Base-by-base conservation (phyloP, 495 filamentous ascomycete genomes). In the Tuber melanosporum region DNA sequence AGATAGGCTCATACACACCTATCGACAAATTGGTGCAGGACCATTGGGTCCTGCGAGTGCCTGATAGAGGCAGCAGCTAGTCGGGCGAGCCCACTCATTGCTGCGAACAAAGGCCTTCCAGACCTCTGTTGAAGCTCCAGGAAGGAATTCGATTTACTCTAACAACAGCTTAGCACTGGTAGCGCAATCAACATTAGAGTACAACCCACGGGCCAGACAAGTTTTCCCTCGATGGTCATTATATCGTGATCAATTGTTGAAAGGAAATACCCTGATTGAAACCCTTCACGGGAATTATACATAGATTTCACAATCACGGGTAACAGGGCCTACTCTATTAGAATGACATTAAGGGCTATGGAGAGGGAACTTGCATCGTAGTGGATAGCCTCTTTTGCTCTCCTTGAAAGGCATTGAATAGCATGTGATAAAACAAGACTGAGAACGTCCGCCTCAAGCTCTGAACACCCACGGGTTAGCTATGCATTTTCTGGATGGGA, bases 231-330 rank as follows among this genome's bases (percentile, higher is more conserved):
- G 2, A 85, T 85, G 81, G 91, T 87, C 43, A 88, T 86, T 73
- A 97, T 86, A 83, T 97, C 94, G 43, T 89, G 85, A 80, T 95
- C 91, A 74, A 97, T 91, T 0, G 89, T 87, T 5, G 88, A 90
- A 26, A 99, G 85, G 76, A 98, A 95, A 70, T 94, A 92, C 2
- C 92, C 95, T 47, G 91, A 89, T 75, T 94, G 89, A 42, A 97
- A 89, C 2, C 95, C 94, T 78, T 97, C 92, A 0, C 83, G 85
- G 1, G 90, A 90, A 74, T 88, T 88, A 70, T 92, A 91, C 57
- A 92, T 88, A 1, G 92, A 89, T 10, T 88, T 87, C n/a, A 92
- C 84, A 72, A 93, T 86, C 2, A 91, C 85, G 1, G 93, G 92
- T 3, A 97, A 85, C 20, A 98, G 86, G 2, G 87, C 80, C 80